Evolutionary conservation across 768 basidiomycete genomes (phyloP).

Genomic region (Macrolepiota albuminosa): DNA sequence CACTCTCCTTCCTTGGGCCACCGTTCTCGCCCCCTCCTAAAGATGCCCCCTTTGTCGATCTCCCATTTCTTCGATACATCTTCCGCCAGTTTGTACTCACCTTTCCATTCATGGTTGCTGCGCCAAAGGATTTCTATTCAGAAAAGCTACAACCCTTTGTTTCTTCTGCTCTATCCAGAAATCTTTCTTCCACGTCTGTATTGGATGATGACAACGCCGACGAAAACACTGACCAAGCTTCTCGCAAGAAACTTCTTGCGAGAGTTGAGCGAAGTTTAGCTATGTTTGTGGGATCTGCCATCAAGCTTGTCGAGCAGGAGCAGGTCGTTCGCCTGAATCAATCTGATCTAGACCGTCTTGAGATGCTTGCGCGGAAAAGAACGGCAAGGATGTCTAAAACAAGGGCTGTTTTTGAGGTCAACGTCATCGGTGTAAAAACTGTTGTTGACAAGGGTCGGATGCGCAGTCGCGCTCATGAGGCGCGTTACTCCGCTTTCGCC

Average conservation of each 20-base stretch:
- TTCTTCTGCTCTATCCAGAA: slow-evolving; percentile 74
- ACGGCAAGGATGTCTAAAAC: slow-evolving; percentile 42
- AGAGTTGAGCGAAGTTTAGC: slow-evolving; percentile 84
- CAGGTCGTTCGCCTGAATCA: slow-evolving; percentile 90
- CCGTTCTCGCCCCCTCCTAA: slow-evolving; percentile 77
- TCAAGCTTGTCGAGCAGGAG: slow-evolving; percentile 79
- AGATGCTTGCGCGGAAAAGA: slow-evolving; percentile 62
- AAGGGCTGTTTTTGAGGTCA: slow-evolving; percentile 76
- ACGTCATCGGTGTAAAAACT: slow-evolving; percentile 83
- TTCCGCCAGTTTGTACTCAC: slow-evolving; percentile 92
- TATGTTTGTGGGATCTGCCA: slow-evolving; percentile 76
- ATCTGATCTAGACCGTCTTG: slow-evolving; percentile 74
- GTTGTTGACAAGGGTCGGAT: slow-evolving; percentile 83
- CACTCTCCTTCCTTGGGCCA: slow-evolving; percentile 83
- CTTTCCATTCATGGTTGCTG: slow-evolving; percentile 90
- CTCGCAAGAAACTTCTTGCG: slow-evolving; percentile 61
- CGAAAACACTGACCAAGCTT: slow-evolving; percentile 42
- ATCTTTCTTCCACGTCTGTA: slow-evolving; percentile 58
- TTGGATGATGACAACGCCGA: slow-evolving; percentile 52
- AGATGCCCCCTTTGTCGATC: slow-evolving; percentile 53
- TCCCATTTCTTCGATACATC: slow-evolving; percentile 86
- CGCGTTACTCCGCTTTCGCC: slow-evolving; percentile 28
- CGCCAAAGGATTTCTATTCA: slow-evolving; percentile 89
- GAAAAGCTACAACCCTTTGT: slow-evolving; percentile 95
- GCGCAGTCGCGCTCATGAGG: slow-evolving; percentile 84